These are phyloP conservation scores for Cyclotella kingstonii DNA, from an alignment of 108 stramenopile species.

Conservation along the genomic window DNA sequence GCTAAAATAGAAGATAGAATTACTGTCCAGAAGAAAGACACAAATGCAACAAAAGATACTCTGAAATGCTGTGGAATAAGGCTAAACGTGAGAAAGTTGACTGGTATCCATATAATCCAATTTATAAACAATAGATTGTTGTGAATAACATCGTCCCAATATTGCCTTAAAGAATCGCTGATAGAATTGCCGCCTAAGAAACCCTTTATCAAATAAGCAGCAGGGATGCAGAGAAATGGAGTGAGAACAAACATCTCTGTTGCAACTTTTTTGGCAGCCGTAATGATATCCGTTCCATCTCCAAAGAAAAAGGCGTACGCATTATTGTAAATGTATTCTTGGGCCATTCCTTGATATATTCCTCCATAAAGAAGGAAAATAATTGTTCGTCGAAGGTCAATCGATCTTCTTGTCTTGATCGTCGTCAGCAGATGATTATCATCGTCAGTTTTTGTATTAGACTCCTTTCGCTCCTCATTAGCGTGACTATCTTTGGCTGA, in stretches of 20 bases:
- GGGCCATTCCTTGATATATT: constrained; percentile 55
- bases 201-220: constrained; percentile 48
- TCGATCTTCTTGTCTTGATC: neutral
- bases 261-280: constrained; percentile 36
- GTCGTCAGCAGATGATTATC: too few species aligned
- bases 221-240: constrained; percentile 48
- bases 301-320: constrained; percentile 44
- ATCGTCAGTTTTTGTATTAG: constrained; percentile 4
- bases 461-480: neutral
- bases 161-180: constrained; percentile 9
- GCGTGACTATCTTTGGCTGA: neutral
- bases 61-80: constrained; percentile 39
- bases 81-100: constrained; percentile 27
- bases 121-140: constrained; percentile 31
- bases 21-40: constrained; percentile 45
- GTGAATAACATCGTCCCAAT: constrained; percentile 22
- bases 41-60: constrained; percentile 31
- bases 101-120: constrained; percentile 37
- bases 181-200: constrained; percentile 14
- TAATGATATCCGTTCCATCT: constrained; percentile 11
- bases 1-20: constrained; percentile 18
- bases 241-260: constrained; percentile 44
- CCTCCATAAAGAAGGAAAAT: constrained; percentile 60
- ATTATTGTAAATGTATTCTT: constrained; percentile 47
- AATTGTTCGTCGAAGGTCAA: constrained; percentile 40